A percentile compares a stretch with the other conserved stretches of the same genome.
phyloP scores from a whole-genome alignment of 2,329 filamentous ascomycete species.

The Sclerotiophoma versabilis region DNA sequence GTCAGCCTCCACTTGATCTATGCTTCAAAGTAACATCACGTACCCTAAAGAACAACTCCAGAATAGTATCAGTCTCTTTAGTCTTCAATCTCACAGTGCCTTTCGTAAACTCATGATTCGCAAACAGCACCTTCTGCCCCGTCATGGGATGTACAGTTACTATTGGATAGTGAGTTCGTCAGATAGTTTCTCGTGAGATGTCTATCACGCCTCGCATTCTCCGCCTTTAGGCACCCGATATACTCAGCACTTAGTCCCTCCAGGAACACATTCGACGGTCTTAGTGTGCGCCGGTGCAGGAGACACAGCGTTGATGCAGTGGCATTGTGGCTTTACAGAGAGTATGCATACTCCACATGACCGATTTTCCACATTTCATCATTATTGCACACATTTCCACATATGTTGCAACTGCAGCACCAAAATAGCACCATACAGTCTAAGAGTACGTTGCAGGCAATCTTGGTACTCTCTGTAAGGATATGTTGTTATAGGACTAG shows the following conservation, averaged over 20 bases:
- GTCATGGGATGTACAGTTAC: constrained; percentile 79
- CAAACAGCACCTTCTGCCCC: constrained; percentile 78
- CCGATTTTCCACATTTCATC: no score
- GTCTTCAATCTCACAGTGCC: constrained; percentile 81
- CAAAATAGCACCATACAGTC: background rate
- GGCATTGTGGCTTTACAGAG: background rate
- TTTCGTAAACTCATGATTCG: constrained; percentile 83
- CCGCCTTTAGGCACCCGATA: constrained; percentile 78
- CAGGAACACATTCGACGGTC: constrained; percentile 24
- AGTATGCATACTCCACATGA: background rate
- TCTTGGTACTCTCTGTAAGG: background rate
- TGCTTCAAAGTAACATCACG: background rate
- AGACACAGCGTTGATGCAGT: no score
- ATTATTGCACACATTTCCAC: no score
- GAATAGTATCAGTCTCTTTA: constrained; percentile 75
- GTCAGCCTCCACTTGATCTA: constrained; percentile 37
- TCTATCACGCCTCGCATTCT: constrained; percentile 57
- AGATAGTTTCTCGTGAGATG: constrained; percentile 46
- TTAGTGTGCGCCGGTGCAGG: background rate
- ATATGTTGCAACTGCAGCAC: background rate
- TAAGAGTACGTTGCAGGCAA: background rate
- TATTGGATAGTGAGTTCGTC: constrained; percentile 53
- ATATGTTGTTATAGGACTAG: background rate
- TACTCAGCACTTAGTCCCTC: constrained; percentile 79
- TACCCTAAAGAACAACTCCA: constrained; percentile 72